Base-by-base conservation (phyloP, 2,329 filamentous ascomycete species). In the Hymenoscyphus fraxineus region DNA sequence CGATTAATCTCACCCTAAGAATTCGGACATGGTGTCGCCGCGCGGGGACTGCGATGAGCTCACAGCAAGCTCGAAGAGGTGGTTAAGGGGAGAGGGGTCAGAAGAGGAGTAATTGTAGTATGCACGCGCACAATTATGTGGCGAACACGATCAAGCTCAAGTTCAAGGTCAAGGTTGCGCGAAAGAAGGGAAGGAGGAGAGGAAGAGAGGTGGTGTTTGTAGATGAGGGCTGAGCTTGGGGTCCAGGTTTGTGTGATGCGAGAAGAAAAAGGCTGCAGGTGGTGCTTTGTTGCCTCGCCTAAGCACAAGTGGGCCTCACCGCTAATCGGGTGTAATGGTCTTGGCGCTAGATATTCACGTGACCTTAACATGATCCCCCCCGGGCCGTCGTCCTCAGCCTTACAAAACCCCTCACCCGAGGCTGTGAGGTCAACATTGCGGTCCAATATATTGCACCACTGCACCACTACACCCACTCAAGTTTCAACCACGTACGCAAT, bases 21-120 rank as follows among this genome's bases (percentile, higher is more conserved):
- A 86, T 79, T 86, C 84, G 68, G 83, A 83, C 84, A 86, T 87
- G 68, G 58, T 70, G 64, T 56, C 16, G 51, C 61, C 65, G 63
- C 16, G 51, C 61, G 65, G 63, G 64, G 59, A 64, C 67, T 70
- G 70, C 68, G 70, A 73, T 67, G 67, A 74, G 72, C 69, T 68
- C 70, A 68, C 73, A 73, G 70, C 65, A 68, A 74, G 68, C 70
- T 73, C 58, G 47, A 54, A 27, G 22, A 27, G 32, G n/a, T 44
- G 59, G 13, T n/a, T 59, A 57, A 59, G 22, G 40, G 22, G 41
- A 27, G 27, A 27, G 16, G 19, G 27, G 35, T 3, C 15, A 35
- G 6, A 15, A 56, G 31, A 38, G 44, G 12, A 22, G 31, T 19
- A 38, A 10, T 54, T 12, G 59, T 39, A 51, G 41, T 38, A 16